Evolutionary conservation across 768 basidiomycete species (phyloP).

Genomic region (Russula earlei): DNA sequence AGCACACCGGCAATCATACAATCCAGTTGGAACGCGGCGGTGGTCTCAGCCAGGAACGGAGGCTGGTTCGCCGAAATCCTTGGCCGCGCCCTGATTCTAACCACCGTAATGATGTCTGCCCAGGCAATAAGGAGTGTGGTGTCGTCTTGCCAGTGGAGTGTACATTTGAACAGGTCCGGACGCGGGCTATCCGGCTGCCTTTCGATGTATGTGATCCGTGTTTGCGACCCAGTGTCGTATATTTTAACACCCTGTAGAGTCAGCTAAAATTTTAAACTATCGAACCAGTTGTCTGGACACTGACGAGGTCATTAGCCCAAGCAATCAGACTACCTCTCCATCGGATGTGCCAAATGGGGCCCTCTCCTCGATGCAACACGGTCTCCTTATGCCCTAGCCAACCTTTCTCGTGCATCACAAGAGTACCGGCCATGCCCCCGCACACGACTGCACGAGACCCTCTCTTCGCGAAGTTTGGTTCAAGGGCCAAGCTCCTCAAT

Average conservation of each 20-base stretch:
- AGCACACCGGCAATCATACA: slow-evolving; percentile 91
- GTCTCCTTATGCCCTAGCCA: slow-evolving; percentile 96
- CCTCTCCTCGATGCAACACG: slow-evolving; percentile 73
- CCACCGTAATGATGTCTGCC: slow-evolving; percentile 91
- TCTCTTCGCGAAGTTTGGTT: slow-evolving; percentile 80
- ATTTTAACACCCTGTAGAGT: slow-evolving; percentile 76
- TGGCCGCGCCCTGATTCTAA: slow-evolving; percentile 59
- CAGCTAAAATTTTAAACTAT: neutral
- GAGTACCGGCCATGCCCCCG: slow-evolving; percentile 82
- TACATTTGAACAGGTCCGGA: slow-evolving; percentile 91
- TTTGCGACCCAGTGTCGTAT: slow-evolving; percentile 72
- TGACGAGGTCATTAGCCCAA: slow-evolving; percentile 89
- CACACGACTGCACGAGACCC: slow-evolving; percentile 74
- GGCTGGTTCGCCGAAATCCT: slow-evolving; percentile 40
- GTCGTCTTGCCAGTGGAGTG: slow-evolving; percentile 87
- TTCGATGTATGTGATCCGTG: slow-evolving; percentile 79
- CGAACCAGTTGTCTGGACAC: slow-evolving; percentile 21
- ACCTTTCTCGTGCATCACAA: slow-evolving; percentile 88
- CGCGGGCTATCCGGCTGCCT: slow-evolving; percentile 75
- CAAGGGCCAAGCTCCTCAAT: slow-evolving; percentile 81
- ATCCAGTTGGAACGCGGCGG: slow-evolving; percentile 85
- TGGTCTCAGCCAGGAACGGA: slow-evolving; percentile 75
- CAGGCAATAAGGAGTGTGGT: slow-evolving; percentile 84
- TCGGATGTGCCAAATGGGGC: slow-evolving; percentile 85
- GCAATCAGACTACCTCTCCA: slow-evolving; percentile 86